Evolutionary conservation across 225 moss, liverwort and hornwort species (phyloP), one percentile per base, ranked within the genome.

Genomic region (Marchantia polymorpha): DNA sequence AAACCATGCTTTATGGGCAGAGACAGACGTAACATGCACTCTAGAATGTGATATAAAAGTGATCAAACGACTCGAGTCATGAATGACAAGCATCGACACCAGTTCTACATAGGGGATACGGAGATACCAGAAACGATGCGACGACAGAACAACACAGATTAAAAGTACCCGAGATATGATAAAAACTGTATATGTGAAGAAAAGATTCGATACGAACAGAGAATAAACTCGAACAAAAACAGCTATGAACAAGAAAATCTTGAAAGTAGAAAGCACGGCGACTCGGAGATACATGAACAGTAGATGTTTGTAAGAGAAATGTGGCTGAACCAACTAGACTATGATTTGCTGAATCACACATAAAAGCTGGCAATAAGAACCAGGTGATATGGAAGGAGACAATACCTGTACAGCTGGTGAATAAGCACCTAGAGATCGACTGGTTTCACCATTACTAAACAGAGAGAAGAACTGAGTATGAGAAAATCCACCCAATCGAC

Each of bases 351-450:
- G 25, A 11, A 50, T 26, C 11, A 15, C 12, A 10, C 10, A 65
- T 65, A 29, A 58, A 58, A 58, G 13, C 13, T 10, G 13, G 20
- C 30, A 30, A 26, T 12, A 52, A 12, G 51, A 16, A 47, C 12
- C 25, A 51, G 50, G 51, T 58, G 48, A 48, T 23, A 49, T 58
- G 66, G 48, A 31, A 78, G 78, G 78, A 16, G 25, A 53, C 15
- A 26, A 81, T 61, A 92, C 93, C 93, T 93, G 93, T 68, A 97
- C 93, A 82, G 94, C 85, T 29, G 97, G 92, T 68, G 94, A 84
- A 85, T 85, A 91, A 72, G 83, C 93, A 61, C 94, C 93, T 25
- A 97, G 89, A 55, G 90, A 84, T 64, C 92, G 89, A 61, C 79
- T 82, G 30, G 81, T 79, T 82, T 94, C 94, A 76, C 86, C 90